Evolutionary conservation across 192 early-diverging fungal species (phyloP), one percentile per base, ranked within the genome.

Genomic region (Globomyces pollinis-pini): DNA sequence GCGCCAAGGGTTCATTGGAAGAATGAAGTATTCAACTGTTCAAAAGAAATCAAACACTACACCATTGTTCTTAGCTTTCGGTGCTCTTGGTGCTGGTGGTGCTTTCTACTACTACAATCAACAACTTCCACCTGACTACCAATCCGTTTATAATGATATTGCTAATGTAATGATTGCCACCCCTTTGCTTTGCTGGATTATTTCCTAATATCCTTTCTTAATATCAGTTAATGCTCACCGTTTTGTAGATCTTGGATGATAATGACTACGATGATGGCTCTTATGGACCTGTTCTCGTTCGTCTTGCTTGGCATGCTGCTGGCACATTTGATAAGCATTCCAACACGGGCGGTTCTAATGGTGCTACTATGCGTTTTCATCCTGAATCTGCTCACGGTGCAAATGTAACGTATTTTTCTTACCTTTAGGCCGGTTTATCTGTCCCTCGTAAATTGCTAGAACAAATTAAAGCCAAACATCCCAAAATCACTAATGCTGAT

Each of bases 401-500:
- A 30, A 88, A 88, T 67, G 78, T 78, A 34, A 26, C 23, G 23
- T 28, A 47, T 12, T 21, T 8, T 26, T 26, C 6, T 47, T 15
- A 47, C 23, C n/a, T 26, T 2, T 26, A 47, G 44, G 44, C n/a
- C n/a, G 86, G 85, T 50, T 61, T 84, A 28, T 33, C 66, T 6
- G 55, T 66, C 36, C 70, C 74, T 20, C 63, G 69, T 26, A 57
- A 73, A 23, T 35, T 69, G 16, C 63, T 86, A 15, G 84, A 86
- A 56, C 74, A 76, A 38, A 75, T 87, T 66, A 86, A 86, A 60
- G 56, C 63, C 31, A 70, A 83, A 50, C 70, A 69, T 68, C 69
- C 69, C n/a, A 66, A 74, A 73, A 83, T 88, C 52, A 71, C 79
- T 16, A 80, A 86, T 67, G 84, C 80, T 47, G 86, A 88, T 64